Evolutionary conservation across 768 basidiomycete genomes (phyloP).

Genomic region (Mycena filopes): DNA sequence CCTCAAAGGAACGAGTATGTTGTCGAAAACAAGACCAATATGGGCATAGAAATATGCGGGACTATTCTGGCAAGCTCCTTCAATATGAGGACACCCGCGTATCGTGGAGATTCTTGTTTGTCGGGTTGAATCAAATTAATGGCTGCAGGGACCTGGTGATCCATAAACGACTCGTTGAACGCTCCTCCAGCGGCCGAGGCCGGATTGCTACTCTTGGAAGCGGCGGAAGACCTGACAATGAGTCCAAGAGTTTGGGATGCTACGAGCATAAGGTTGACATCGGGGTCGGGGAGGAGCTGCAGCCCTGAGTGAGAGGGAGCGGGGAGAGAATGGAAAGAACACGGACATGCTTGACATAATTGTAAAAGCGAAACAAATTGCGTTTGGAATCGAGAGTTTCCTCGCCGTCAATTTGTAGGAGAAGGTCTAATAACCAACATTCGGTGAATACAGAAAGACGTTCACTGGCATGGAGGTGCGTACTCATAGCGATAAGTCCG

Average conservation of each 20-base stretch:
- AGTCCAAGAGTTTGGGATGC: slow-evolving; percentile 93
- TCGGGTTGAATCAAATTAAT: slow-evolving; percentile 84
- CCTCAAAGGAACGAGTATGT: slow-evolving; percentile 89
- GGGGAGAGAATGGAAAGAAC: too few species aligned
- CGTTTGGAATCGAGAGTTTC: slow-evolving; percentile 84
- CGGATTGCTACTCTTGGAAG: slow-evolving; percentile 33
- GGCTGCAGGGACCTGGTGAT: slow-evolving; percentile 86
- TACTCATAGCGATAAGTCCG: slow-evolving; percentile 89
- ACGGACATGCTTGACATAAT: slow-evolving; percentile 93
- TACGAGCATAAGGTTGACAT: slow-evolving; percentile 93
- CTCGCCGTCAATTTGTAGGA: slow-evolving; percentile 81
- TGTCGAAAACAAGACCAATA: slow-evolving; percentile 89
- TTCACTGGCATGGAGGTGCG: slow-evolving; percentile 34
- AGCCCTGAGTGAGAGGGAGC: too few species aligned
- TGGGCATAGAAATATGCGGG: slow-evolving; percentile 89
- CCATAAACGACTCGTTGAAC: slow-evolving; percentile 91
- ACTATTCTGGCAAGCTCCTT: slow-evolving; percentile 92
- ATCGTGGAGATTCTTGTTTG: slow-evolving; percentile 85
- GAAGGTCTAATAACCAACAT: slow-evolving; percentile 69
- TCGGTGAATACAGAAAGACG: slow-evolving; percentile 17
- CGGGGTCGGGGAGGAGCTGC: slow-evolving; percentile 91
- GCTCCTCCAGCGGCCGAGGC: slow-evolving; percentile 84
- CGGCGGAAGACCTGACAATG: slow-evolving; percentile 53
- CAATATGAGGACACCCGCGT: slow-evolving; percentile 93
- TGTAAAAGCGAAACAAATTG: slow-evolving; percentile 87